These are phyloP conservation scores for Sporisorium graminicola DNA, from an alignment of 1,284 basidiomycete genomes.

Conservation along the genomic window DNA sequence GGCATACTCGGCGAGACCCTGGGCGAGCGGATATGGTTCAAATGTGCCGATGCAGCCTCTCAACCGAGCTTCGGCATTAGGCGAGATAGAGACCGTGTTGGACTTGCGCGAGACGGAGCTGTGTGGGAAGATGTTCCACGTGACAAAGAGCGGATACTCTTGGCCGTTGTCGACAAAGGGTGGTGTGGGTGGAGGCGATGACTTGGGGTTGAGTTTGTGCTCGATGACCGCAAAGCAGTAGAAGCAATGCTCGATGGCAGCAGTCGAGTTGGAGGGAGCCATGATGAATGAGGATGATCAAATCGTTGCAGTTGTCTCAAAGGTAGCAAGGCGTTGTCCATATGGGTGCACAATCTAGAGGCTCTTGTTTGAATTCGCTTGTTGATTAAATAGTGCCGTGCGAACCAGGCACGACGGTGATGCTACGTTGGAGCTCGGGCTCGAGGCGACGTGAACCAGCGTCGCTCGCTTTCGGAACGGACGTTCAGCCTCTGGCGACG, in stretches of 20 bases:
- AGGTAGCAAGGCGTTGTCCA: background rate
- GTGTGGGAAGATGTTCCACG: constrained; percentile 82
- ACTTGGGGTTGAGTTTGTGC: constrained; percentile 66
- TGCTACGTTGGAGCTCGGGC: background rate
- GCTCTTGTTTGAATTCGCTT: background rate
- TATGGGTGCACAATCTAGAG: background rate
- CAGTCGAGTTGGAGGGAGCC: constrained; percentile 35
- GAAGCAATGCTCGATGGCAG: constrained; percentile 70
- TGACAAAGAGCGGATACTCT: constrained; percentile 87
- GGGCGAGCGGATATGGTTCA: constrained; percentile 79
- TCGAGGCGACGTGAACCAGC: constrained; percentile 11
- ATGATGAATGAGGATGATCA: constrained; percentile 5
- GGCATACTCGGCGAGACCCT: constrained; percentile 89
- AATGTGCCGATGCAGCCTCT: constrained; percentile 97
- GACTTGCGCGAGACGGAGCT: constrained; percentile 19
- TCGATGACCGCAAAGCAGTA: constrained; percentile 73
- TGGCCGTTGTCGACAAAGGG: constrained; percentile 20
- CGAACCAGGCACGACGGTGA: constrained; percentile 22
- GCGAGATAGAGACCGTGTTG: constrained; percentile 7
- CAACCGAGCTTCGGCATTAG: constrained; percentile 76
- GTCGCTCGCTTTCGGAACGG: background rate
- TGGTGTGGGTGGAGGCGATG: constrained; percentile 14
- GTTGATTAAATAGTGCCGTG: background rate
- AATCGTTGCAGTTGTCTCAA: background rate
- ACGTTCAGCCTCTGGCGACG: constrained; percentile 7